Conservation (phyloP, 2,329 filamentous ascomycete species). For the Dendrostoma leiphaemia region DNA sequence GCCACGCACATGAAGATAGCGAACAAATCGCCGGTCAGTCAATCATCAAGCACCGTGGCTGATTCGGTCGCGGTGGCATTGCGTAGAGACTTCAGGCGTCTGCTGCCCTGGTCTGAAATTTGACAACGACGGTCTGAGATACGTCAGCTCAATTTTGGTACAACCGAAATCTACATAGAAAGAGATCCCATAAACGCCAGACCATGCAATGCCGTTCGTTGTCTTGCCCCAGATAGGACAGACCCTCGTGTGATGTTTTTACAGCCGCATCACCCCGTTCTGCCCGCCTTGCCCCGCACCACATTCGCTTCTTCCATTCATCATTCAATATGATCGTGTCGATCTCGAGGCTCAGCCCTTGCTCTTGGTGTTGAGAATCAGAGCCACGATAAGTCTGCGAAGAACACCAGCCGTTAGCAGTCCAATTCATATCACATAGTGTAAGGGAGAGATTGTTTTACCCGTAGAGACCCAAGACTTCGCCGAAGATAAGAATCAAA, state of each 20-base stretch:
- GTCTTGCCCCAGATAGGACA: not conserved
- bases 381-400: conserved; percentile 79
- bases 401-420: conserved; percentile 19
- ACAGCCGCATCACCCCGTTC: conserved; percentile 7
- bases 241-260: conserved; percentile 8
- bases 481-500: conserved; percentile 95
- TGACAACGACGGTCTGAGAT: not conserved
- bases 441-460: conserved; percentile 41
- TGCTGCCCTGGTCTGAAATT: not conserved
- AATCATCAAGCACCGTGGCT: not conserved
- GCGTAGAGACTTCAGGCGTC: not conserved
- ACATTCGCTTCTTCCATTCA: not conserved
- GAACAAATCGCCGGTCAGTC: too few relatives aligned
- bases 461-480: conserved; percentile 96
- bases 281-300: not conserved
- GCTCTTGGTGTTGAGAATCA: conserved; percentile 89
- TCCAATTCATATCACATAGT: not conserved
- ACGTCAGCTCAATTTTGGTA: conserved; percentile 18
- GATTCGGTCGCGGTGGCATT: too few relatives aligned
- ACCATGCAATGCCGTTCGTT: conserved; percentile 17
- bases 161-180: conserved; percentile 14
- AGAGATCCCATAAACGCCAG: conserved; percentile 17
- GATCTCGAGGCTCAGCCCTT: conserved; percentile 46
- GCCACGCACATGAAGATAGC: too few relatives aligned
- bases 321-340: not conserved